Evolutionary conservation across 176 grass and related monocot species (phyloP).

Genomic region (Typha latifolia): DNA sequence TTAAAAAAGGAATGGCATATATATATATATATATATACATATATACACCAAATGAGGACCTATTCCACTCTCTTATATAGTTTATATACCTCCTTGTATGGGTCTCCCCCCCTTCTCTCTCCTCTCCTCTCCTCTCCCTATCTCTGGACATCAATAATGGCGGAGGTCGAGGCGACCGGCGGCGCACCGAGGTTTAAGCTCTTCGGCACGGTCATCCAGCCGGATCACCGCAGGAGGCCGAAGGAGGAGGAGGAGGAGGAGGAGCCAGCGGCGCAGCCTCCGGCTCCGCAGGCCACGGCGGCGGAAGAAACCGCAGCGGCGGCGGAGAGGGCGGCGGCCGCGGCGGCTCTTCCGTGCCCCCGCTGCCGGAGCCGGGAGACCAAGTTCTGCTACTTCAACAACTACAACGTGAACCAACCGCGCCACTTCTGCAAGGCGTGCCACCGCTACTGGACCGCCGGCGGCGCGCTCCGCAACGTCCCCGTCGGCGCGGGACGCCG

Average conservation of each 20-base stretch:
- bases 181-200: slow-evolving; percentile 69
- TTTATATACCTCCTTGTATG: too few species aligned
- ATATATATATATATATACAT: too few species aligned
- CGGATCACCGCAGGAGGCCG: slow-evolving; percentile 7
- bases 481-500: slow-evolving; percentile 57
- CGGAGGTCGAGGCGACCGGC: not conserved
- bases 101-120: not conserved
- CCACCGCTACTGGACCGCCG: slow-evolving; percentile 95
- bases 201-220: slow-evolving; percentile 77
- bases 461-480: slow-evolving; percentile 78
- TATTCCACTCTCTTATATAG: too few species aligned
- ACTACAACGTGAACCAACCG: slow-evolving; percentile 99
- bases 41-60: too few species aligned
- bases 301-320: not conserved
- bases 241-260: not conserved
- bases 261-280: not conserved
- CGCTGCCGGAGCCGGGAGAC: slow-evolving; percentile 89
- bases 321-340: slow-evolving; percentile 3
- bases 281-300: slow-evolving; percentile 3
- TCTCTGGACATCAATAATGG: not conserved
- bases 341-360: slow-evolving; percentile 53
- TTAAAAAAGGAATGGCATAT: too few species aligned
- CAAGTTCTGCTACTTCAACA: slow-evolving; percentile 99
- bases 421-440: slow-evolving; percentile 94
- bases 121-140: not conserved